These are phyloP conservation scores for Nitzschia sp. DNA, from an alignment of 108 stramenopile genomes.

Conservation along the genomic window DNA sequence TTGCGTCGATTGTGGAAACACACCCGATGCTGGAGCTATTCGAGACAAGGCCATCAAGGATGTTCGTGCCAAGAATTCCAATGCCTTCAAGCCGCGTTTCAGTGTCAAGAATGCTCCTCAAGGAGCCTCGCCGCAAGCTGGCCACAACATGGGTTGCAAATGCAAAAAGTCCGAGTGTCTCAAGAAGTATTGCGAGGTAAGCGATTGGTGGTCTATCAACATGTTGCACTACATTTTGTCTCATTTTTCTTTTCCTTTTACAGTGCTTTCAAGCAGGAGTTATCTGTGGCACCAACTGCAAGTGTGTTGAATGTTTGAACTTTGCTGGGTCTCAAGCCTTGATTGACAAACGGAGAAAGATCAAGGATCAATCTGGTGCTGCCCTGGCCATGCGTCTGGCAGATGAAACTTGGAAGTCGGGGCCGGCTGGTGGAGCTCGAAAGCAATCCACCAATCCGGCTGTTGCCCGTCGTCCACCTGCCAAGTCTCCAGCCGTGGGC, in stretches of 20 bases:
- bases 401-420: constrained; percentile 66
- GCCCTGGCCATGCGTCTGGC: constrained; percentile 65
- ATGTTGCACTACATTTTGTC: neutral
- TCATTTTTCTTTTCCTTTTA: constrained; percentile 1
- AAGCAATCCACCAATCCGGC: constrained; percentile 24
- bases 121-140: constrained; percentile 25
- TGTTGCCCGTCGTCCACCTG: constrained; percentile 21
- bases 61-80: constrained; percentile 77
- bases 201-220: constrained; percentile 6
- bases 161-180: constrained; percentile 93
- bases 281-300: constrained; percentile 91
- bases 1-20: constrained; percentile 87
- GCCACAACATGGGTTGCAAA: constrained; percentile 90
- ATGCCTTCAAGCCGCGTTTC: constrained; percentile 75
- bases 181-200: constrained; percentile 97
- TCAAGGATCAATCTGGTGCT: constrained; percentile 78
- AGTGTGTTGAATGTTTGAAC: constrained; percentile 90
- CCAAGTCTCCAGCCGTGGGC: constrained; percentile 19
- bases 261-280: constrained; percentile 92
- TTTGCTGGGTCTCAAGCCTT: constrained; percentile 72
- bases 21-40: constrained; percentile 52
- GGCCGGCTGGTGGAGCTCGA: constrained; percentile 34
- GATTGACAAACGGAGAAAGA: constrained; percentile 79
- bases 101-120: constrained; percentile 21
- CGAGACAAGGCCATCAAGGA: constrained; percentile 89